Evolutionary conservation across 192 early-diverging fungal species (phyloP).

Genomic region (Allomyces macrogynus): DNA sequence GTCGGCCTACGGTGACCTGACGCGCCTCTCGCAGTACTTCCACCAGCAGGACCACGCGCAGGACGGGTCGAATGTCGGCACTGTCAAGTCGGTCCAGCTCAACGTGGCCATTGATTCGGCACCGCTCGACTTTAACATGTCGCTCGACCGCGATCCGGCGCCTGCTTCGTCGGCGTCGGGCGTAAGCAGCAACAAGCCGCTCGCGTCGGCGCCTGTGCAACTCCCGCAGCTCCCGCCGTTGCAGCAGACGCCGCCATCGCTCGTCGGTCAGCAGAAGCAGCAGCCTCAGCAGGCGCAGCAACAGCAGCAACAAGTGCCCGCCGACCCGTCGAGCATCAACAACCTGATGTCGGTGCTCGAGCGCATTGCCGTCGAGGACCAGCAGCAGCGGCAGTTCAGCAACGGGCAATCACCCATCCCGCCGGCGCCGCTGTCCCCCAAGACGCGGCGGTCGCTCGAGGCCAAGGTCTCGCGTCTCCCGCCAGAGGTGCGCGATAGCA

Average conservation of each 20-base stretch:
- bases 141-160: too few species aligned
- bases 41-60: neutral
- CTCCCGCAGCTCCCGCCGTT: too few species aligned
- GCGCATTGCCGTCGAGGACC: neutral
- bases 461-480: neutral
- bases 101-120: too few species aligned
- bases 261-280: too few species aligned
- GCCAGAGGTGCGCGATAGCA: neutral
- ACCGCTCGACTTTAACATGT: too few species aligned
- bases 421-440: neutral
- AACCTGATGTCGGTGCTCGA: neutral
- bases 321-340: neutral
- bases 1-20: neutral
- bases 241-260: too few species aligned
- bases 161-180: too few species aligned
- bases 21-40: neutral
- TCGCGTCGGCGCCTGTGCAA: neutral
- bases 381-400: too few species aligned
- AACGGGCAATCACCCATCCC: too few species aligned
- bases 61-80: too few species aligned
- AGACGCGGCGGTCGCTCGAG: neutral
- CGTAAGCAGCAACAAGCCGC: neutral
- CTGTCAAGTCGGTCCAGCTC: too few species aligned
- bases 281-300: too few species aligned
- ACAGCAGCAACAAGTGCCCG: neutral